These are phyloP conservation scores for Candida succiphila DNA, from an alignment of 805 yeast species.

Conservation along the genomic window DNA sequence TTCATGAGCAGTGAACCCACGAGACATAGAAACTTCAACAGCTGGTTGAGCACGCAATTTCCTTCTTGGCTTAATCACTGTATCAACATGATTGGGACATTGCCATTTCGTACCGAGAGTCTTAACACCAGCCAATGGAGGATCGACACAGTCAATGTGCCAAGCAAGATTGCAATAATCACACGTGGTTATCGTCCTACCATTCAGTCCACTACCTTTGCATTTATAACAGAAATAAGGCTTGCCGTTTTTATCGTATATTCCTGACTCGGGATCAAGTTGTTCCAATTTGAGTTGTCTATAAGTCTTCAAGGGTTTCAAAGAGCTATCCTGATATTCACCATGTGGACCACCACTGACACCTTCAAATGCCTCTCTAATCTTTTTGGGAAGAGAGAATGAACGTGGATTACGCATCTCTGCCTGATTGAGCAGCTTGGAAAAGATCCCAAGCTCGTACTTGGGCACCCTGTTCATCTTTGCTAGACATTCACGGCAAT, in stretches of 20 bases:
- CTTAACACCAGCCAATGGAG: slow-evolving; percentile 66
- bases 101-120: slow-evolving; percentile 77
- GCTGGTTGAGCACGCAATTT: slow-evolving; percentile 40
- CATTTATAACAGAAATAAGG: slow-evolving; percentile 72
- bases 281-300: slow-evolving; percentile 32
- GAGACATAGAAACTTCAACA: slow-evolving; percentile 43
- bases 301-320: slow-evolving; percentile 34
- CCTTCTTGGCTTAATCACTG: slow-evolving; percentile 34
- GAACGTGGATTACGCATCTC: slow-evolving; percentile 56
- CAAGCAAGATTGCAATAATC: slow-evolving; percentile 77
- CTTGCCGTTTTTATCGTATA: slow-evolving; percentile 55
- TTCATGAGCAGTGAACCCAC: slow-evolving; percentile 38
- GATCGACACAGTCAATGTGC: slow-evolving; percentile 82
- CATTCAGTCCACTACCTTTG: slow-evolving; percentile 53
- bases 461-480: slow-evolving; percentile 17
- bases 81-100: slow-evolving; percentile 79
- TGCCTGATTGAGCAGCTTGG: slow-evolving; percentile 47
- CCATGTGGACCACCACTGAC: slow-evolving; percentile 61
- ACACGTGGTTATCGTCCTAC: slow-evolving; percentile 56
- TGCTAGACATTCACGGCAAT: slow-evolving; percentile 64
- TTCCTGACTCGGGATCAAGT: slow-evolving; percentile 47
- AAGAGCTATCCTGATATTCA: slow-evolving; percentile 60
- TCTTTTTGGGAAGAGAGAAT: slow-evolving; percentile 53
- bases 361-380: slow-evolving; percentile 66
- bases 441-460: slow-evolving; percentile 34